Base-by-base conservation (phyloP, 2,329 filamentous ascomycete genomes). In the Xylariaceae sp. region DNA sequence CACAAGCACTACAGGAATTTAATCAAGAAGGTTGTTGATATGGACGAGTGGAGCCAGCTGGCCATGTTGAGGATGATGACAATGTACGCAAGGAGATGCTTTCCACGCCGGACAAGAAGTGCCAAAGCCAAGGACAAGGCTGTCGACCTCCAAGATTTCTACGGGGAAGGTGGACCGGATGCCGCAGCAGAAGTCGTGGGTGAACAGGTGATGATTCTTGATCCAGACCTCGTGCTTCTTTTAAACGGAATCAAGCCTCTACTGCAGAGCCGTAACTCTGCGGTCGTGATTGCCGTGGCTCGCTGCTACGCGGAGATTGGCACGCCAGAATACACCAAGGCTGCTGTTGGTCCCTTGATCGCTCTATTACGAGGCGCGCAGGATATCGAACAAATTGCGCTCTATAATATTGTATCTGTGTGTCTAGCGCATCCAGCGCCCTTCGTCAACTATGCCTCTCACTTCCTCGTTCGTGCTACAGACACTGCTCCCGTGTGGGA, bases 21-120 rank as follows among this genome's bases (percentile, higher is more conserved):
- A 58, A 86, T 96, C 58, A 90, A 86, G 71, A 96, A 97, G 77
- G 76, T 97, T 46, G 91, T 97, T 20, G 94, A 99, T 69, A 99
- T 99, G 94, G 94, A 99, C 67, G 94, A 99, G 74, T 99, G 94
- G 94, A 89, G 92, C 35, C 94, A 99, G 73, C 73, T 97, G 48
- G 88, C 91, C 2, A 89, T 89, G 2, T 69, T 99, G 63, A 83
- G 86, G 32, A 77, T 99, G 60, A 87, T 97, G 84, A 87, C 89
- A 1, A 77, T 86, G 18, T 99, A 99, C 71, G 86, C 90, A 2
- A 84, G 94, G 49, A 89, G 84, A 68, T 97, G 91, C 71, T 99
- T 99, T 64, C 92, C 94, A 0, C 80, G 81, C 50, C 81, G 82
- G 68, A 88, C 78, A 7, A 85, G 79, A 60, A 74, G 81, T 2